phyloP scores from a whole-genome alignment of 2,329 filamentous ascomycete genomes.

The Apiospora arundinis region DNA sequence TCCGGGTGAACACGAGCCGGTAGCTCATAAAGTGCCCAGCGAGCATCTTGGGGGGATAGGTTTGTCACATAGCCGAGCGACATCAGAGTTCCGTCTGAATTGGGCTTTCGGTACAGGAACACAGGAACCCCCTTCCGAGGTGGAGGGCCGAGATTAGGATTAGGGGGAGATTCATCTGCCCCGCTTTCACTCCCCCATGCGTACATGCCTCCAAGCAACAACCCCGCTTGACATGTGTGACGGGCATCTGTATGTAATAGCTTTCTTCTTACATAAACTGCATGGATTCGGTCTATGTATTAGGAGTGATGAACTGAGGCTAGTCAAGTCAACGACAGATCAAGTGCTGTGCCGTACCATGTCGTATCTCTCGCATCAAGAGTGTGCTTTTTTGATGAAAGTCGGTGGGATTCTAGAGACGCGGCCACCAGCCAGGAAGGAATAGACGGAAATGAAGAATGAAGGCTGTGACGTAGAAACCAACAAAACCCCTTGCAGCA shows the following conservation, averaged over 20 bases:
- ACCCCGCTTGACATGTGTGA: not conserved
- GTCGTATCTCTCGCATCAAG: not conserved
- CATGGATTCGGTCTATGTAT: too few relatives aligned
- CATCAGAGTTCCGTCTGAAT: not conserved
- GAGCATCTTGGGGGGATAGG: too few relatives aligned
- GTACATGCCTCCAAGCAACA: not conserved
- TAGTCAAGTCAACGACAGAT: not conserved
- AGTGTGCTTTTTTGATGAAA: not conserved
- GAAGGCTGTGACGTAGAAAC: not conserved
- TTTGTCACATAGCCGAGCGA: too few relatives aligned
- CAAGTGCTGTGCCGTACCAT: not conserved
- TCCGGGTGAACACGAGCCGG: not conserved
- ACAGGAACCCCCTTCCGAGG: not conserved
- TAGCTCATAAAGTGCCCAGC: not conserved
- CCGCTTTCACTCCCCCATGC: not conserved
- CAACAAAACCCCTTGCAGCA: constrained; percentile 1
- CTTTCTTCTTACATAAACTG: too few relatives aligned
- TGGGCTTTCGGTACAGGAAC: not conserved
- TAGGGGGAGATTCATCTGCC: not conserved
- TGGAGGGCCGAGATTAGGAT: constrained; percentile 11
- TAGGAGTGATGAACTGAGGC: not conserved
- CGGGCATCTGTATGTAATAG: too few relatives aligned
- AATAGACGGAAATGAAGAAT: not conserved
- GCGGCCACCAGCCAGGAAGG: not conserved
- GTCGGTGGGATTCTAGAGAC: not conserved